These are phyloP conservation scores for Niebla homalea DNA, from an alignment of 495 filamentous ascomycete species.

Conservation along the genomic window DNA sequence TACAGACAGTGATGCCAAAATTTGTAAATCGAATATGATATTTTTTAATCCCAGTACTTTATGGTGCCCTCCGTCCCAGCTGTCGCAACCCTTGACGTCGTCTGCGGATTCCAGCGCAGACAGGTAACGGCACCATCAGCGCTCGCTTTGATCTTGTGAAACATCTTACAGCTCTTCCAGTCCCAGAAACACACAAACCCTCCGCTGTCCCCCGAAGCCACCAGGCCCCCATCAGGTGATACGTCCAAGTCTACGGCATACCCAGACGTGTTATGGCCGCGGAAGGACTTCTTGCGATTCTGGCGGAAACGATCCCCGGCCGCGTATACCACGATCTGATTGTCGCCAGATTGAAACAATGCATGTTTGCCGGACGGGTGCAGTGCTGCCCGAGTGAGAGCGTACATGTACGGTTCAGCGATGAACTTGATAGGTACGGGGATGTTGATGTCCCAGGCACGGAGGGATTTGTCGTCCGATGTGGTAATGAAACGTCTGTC, in stretches of 20 bases:
- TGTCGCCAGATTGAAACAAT: conserved; percentile 82
- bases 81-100: conserved; percentile 84
- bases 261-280: conserved; percentile 88
- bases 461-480: conserved; percentile 86
- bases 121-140: conserved; percentile 65
- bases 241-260: conserved; percentile 83
- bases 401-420: conserved; percentile 94
- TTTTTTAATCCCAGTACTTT: conserved; percentile 77
- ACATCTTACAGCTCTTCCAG: conserved; percentile 98
- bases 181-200: conserved; percentile 96
- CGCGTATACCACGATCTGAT: conserved; percentile 93
- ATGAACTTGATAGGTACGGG: conserved; percentile 83
- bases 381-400: conserved; percentile 63
- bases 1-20: neutral
- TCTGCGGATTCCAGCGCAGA: conserved; percentile 86
- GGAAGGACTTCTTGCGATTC: conserved; percentile 91
- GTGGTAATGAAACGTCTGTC: conserved; percentile 95
- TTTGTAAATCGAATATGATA: neutral
- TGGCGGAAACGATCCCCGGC: conserved; percentile 89
- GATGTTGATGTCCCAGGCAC: conserved; percentile 96
- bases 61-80: conserved; percentile 81
- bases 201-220: conserved; percentile 68
- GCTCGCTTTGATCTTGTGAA: conserved; percentile 71
- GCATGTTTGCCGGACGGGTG: conserved; percentile 90
- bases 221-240: conserved; percentile 81